A percentile compares a stretch with the other conserved stretches of the same genome.
Conservation (phyloP, 768 basidiomycete genomes). For the Pleurotus cornucopiae region DNA sequence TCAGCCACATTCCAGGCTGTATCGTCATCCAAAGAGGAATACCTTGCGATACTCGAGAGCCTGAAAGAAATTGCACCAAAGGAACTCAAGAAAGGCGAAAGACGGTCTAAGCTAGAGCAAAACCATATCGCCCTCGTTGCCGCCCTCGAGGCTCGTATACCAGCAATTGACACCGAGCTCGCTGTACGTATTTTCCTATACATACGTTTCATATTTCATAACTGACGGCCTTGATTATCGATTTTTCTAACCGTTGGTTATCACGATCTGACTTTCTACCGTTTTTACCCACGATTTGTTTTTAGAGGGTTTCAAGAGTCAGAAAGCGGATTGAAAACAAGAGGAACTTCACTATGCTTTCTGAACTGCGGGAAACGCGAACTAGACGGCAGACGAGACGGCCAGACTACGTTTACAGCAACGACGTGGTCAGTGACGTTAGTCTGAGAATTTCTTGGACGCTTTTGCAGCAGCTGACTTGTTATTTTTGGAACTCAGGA, state of each 20-base stretch:
- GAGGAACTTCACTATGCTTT: conserved; percentile 61
- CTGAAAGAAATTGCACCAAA: conserved; percentile 50
- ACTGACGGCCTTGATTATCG: conserved; percentile 1
- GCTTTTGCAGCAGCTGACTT: conserved; percentile 18
- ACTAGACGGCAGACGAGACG: conserved; percentile 69
- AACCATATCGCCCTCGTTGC: conserved; percentile 60
- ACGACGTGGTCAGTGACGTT: conserved; percentile 63
- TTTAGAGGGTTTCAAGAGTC: conserved; percentile 67
- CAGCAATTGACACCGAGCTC: conserved; percentile 64
- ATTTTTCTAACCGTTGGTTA: conserved; percentile 4
- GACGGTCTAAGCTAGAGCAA: conserved; percentile 51
- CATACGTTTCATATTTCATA: conserved; percentile 8
- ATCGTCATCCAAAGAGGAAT: conserved; percentile 72
- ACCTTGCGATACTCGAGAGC: conserved; percentile 56
- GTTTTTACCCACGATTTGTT: conserved; percentile 14
- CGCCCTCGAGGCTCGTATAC: conserved; percentile 59
- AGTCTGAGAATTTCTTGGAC: conserved; percentile 21
- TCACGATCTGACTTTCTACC: conserved; percentile 1
- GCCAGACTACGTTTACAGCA: conserved; percentile 79
- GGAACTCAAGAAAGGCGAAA: conserved; percentile 41
- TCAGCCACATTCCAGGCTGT: conserved; percentile 71
- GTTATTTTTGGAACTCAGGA: conserved; percentile 37
- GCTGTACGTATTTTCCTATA: conserved; percentile 47
- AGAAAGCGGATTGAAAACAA: conserved; percentile 69
- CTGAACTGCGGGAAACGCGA: conserved; percentile 75